These are phyloP conservation scores for Catenaria anguillulae DNA, from an alignment of 371 early-diverging fungal genomes.

Conservation along the genomic window DNA sequence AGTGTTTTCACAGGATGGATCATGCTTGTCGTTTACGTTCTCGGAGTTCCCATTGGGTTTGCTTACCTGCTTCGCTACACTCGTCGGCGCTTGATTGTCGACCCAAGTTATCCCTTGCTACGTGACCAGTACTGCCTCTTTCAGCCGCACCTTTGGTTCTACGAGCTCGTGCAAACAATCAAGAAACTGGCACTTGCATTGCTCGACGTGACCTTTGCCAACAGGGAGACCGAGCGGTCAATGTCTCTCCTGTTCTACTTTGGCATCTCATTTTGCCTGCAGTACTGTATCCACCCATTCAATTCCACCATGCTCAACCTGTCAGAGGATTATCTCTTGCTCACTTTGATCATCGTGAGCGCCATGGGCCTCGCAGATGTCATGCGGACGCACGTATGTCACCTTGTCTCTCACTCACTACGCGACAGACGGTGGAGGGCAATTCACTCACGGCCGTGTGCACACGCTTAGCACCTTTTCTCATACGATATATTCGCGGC, in stretches of 20 bases:
- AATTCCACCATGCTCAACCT: background rate
- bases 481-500: no score
- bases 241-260: background rate
- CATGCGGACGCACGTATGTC: slow-evolving; percentile 1
- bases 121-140: background rate
- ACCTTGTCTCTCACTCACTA: no score
- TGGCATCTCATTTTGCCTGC: background rate
- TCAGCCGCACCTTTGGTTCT: slow-evolving; percentile 3
- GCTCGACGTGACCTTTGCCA: background rate
- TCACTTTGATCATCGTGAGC: background rate
- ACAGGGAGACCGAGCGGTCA: background rate
- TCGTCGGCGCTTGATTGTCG: background rate
- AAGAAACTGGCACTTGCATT: background rate
- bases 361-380: background rate
- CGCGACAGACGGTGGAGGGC: no score
- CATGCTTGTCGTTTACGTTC: background rate
- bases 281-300: slow-evolving; percentile 2
- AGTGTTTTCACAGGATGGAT: background rate
- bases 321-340: slow-evolving; percentile 1
- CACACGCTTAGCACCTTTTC: no score
- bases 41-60: background rate
- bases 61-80: background rate
- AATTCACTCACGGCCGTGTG: no score
- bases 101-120: slow-evolving; percentile 1
- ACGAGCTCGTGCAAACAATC: background rate